These are phyloP conservation scores for Desmodesmus armatus DNA, from an alignment of 139 green algal genomes.

Conservation along the genomic window DNA sequence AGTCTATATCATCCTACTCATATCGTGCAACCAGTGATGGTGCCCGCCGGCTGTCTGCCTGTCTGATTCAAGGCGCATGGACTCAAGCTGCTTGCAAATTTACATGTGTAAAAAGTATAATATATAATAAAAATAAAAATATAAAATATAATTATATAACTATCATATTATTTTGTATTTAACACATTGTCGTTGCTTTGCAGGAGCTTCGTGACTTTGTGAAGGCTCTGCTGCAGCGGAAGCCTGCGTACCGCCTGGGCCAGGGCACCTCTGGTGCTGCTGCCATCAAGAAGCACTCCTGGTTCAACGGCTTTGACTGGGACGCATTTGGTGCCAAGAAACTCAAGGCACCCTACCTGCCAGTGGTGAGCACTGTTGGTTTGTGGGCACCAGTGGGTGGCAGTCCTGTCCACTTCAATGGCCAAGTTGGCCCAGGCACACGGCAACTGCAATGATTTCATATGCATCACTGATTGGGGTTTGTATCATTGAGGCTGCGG, in stretches of 20 bases:
- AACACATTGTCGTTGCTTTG: neutral
- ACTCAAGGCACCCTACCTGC: constrained; percentile 80
- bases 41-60: too few relatives aligned
- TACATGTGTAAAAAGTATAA: too few relatives aligned
- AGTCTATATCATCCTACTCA: too few relatives aligned
- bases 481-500: neutral
- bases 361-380: constrained; percentile 58
- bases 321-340: constrained; percentile 67
- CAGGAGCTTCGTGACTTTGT: constrained; percentile 85
- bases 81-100: too few relatives aligned
- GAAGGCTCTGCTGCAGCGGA: constrained; percentile 77
- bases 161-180: too few relatives aligned
- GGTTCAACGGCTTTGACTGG: constrained; percentile 93
- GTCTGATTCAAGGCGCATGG: too few relatives aligned
- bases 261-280: constrained; percentile 64
- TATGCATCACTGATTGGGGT: neutral
- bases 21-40: too few relatives aligned
- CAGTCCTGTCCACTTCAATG: too few relatives aligned
- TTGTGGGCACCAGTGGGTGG: neutral
- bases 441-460: too few relatives aligned
- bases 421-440: too few relatives aligned
- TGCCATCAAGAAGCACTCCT: constrained; percentile 89
- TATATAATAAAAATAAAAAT: too few relatives aligned
- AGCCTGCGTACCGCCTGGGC: constrained; percentile 80
- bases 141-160: too few relatives aligned